Percentiles rank a stretch among this genome's conserved stretches.
Conservation (phyloP, 2,329 filamentous ascomycete species). For the Taxawa tesnikishii region DNA sequence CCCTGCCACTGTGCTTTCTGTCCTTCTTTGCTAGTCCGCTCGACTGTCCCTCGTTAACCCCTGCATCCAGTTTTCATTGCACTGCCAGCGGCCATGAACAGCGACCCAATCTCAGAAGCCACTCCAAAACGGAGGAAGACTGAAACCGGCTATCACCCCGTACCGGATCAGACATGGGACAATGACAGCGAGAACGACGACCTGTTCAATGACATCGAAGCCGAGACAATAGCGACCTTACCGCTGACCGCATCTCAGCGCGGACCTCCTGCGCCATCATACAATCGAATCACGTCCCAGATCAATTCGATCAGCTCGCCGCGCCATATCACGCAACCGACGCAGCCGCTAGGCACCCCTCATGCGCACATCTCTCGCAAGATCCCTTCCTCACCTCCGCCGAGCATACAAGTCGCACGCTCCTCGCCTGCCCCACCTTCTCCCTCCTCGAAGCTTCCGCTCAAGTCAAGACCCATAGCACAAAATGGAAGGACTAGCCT, state of each 20-base stretch:
- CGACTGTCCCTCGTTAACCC: constrained; percentile 9
- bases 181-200: constrained; percentile 35
- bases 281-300: too few species aligned
- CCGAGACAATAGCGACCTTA: constrained; percentile 38
- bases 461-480: not conserved
- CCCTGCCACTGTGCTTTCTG: too few species aligned
- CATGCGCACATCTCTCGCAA: constrained; percentile 18
- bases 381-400: constrained; percentile 18
- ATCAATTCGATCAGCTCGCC: too few species aligned
- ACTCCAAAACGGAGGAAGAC: constrained; percentile 23
- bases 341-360: constrained; percentile 41
- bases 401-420: constrained; percentile 65
- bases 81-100: constrained; percentile 10
- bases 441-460: constrained; percentile 9
- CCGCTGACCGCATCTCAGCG: constrained; percentile 21
- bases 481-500: constrained; percentile 15
- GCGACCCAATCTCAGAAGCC: constrained; percentile 20
- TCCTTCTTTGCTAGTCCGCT: too few species aligned
- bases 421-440: constrained; percentile 54
- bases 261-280: not conserved
- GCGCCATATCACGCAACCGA: constrained; percentile 41
- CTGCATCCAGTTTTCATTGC: too few species aligned
- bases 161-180: constrained; percentile 13
- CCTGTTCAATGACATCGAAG: constrained; percentile 34
- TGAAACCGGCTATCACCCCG: constrained; percentile 17